These are phyloP conservation scores for Colletotrichum filicis DNA, from an alignment of 2,329 filamentous ascomycete species.

Conservation along the genomic window DNA sequence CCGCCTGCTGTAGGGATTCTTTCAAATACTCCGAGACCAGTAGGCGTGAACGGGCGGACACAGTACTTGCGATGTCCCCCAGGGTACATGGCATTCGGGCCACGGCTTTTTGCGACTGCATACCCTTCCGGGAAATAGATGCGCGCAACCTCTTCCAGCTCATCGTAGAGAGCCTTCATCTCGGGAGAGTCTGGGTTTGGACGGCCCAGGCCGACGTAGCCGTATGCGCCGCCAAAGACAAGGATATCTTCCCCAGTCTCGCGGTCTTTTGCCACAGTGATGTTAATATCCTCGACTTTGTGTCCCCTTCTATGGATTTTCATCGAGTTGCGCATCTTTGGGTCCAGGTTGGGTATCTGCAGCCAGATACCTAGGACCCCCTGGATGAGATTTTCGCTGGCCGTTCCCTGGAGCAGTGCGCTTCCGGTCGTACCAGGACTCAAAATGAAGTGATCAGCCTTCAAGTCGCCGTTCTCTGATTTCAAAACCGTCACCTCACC, in stretches of 20 bases:
- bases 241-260: slow-evolving; percentile 26
- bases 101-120: neutral
- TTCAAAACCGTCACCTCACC: neutral
- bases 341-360: slow-evolving; percentile 23
- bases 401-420: neutral
- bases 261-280: slow-evolving; percentile 21
- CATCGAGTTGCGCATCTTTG: slow-evolving; percentile 20
- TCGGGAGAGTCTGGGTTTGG: slow-evolving; percentile 11
- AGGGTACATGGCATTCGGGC: neutral
- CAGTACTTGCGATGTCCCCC: neutral
- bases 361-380: slow-evolving; percentile 27
- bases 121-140: neutral
- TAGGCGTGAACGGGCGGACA: neutral
- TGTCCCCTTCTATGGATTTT: slow-evolving; percentile 23
- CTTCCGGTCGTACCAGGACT: neutral
- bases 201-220: slow-evolving; percentile 25
- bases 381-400: slow-evolving; percentile 25
- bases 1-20: neutral
- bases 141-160: neutral
- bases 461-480: neutral
- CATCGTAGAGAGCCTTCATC: slow-evolving; percentile 12
- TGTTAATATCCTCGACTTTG: slow-evolving; percentile 24
- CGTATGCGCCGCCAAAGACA: slow-evolving; percentile 28
- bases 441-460: neutral
- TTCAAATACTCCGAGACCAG: neutral